Evolutionary conservation across 768 basidiomycete species (phyloP).

Genomic region (Mycena capillaripes): DNA sequence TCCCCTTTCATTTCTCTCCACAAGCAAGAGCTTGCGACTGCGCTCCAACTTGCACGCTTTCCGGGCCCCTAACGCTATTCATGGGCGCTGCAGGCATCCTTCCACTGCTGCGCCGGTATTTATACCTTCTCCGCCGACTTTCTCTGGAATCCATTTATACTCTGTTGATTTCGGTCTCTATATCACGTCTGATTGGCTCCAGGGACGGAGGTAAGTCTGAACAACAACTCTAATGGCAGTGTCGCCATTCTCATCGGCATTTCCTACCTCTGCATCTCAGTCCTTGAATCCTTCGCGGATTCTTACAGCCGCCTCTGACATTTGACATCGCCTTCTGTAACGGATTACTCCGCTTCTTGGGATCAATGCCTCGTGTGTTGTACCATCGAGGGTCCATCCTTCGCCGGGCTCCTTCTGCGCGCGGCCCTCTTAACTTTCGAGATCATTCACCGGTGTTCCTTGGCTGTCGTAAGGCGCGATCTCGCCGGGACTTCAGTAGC

Average conservation of each 20-base stretch:
- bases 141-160: neutral
- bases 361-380: constrained; percentile 18
- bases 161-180: too few species aligned
- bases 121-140: neutral
- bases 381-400: neutral
- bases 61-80: neutral
- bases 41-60: constrained; percentile 17
- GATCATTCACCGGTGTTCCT: constrained; percentile 2
- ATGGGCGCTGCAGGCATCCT: neutral
- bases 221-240: neutral
- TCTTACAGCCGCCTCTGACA: neutral
- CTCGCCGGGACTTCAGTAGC: constrained; percentile 18
- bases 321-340: constrained; percentile 14
- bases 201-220: neutral
- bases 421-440: constrained; percentile 16
- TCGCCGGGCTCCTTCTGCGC: constrained; percentile 5
- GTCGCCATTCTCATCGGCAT: neutral
- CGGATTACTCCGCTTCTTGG: constrained; percentile 11
- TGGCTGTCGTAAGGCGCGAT: constrained; percentile 29
- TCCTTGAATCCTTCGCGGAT: neutral
- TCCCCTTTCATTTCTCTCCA: constrained; percentile 11
- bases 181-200: neutral
- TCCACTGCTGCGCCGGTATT: neutral
- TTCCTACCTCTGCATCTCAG: neutral
- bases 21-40: constrained; percentile 6